A percentile compares a stretch with the other conserved stretches of the same genome.
phyloP scores from a whole-genome alignment of 108 stramenopile genomes.

The Cyclotella kingstonii region DNA sequence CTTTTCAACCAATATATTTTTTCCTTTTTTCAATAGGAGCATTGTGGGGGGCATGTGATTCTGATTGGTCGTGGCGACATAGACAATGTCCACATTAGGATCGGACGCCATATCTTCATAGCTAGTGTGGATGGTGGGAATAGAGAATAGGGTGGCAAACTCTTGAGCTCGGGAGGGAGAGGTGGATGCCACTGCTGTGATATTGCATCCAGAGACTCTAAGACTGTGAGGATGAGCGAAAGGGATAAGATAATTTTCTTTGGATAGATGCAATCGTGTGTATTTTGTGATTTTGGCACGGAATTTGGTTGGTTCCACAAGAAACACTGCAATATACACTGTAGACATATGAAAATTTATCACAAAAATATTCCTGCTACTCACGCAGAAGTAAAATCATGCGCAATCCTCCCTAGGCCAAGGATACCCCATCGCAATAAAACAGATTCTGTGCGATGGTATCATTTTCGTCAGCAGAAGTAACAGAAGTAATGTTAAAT shows the following conservation, averaged over 20 bases:
- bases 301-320: no score
- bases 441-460: not conserved
- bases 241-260: not conserved
- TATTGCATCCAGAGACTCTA: conserved; percentile 24
- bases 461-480: not conserved
- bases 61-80: conserved; percentile 42
- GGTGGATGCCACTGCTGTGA: conserved; percentile 30
- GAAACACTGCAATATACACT: no score
- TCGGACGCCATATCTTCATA: conserved; percentile 69
- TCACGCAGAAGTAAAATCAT: conserved; percentile 47
- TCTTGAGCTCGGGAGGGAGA: conserved; percentile 8
- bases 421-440: conserved; percentile 71
- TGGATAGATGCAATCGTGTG: no score
- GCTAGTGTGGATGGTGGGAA: conserved; percentile 38
- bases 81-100: conserved; percentile 53
- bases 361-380: no score
- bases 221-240: conserved; percentile 1
- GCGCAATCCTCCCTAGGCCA: conserved; percentile 68
- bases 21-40: conserved; percentile 56
- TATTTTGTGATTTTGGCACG: no score
- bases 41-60: conserved; percentile 54
- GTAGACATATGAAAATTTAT: no score
- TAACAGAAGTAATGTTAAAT: not conserved
- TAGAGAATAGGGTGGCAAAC: conserved; percentile 19
- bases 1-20: conserved; percentile 82